A percentile compares a stretch with the other conserved stretches of the same genome.
phyloP scores from a whole-genome alignment of 1,284 basidiomycete genomes.

The Sporisorium iseilematis-ciliati region DNA sequence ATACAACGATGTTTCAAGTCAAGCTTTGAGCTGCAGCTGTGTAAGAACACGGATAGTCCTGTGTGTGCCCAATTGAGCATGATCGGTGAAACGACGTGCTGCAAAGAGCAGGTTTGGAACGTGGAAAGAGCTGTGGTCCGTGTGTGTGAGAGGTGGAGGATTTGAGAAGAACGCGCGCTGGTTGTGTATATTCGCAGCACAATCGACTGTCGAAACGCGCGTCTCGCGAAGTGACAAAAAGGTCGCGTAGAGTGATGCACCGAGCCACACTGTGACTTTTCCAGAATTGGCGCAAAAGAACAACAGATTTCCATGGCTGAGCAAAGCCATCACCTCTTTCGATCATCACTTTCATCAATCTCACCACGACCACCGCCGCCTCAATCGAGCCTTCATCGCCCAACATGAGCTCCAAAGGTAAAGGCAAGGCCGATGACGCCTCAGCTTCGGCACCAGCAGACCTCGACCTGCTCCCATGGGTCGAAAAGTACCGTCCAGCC shows the following conservation, averaged over 20 bases:
- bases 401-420: conserved; percentile 42
- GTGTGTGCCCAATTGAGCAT: not conserved
- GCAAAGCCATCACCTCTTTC: not conserved
- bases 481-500: conserved; percentile 68
- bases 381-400: not conserved
- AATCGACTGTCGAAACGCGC: conserved; percentile 3
- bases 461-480: conserved; percentile 59
- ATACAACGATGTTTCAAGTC: not conserved
- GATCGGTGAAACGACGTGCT: too few species aligned
- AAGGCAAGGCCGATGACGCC: conserved; percentile 43
- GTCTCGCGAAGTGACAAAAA: conserved; percentile 6
- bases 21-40: not conserved
- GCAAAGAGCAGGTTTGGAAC: too few species aligned
- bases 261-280: conserved; percentile 12
- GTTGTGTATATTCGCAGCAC: too few species aligned
- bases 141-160: too few species aligned
- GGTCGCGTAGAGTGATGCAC: conserved; percentile 38
- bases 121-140: too few species aligned
- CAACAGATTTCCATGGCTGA: conserved; percentile 29
- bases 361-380: not conserved
- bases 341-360: not conserved
- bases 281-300: conserved; percentile 17
- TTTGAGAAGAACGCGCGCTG: too few species aligned
- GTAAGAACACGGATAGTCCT: not conserved
- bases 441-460: conserved; percentile 12